Conservation (phyloP, 140 eudicot genomes). For the Stevia rebaudiana region DNA sequence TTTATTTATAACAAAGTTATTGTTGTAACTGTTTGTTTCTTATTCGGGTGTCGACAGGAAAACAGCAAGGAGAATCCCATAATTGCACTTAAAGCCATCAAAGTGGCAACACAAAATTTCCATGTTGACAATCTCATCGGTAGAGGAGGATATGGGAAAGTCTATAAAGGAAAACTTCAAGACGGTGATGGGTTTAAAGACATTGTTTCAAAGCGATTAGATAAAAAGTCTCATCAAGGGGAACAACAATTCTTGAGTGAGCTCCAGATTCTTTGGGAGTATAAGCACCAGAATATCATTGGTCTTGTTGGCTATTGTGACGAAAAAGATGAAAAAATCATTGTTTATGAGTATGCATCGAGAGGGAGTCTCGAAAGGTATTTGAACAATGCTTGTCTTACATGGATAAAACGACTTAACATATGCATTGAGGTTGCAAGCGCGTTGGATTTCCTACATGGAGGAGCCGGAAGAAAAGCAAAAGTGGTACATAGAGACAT, state of each 20-base stretch:
- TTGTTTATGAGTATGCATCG: background rate
- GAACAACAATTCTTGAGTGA: background rate
- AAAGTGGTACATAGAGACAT: background rate
- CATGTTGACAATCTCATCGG: background rate
- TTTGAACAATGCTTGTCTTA: background rate
- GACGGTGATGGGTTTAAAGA: background rate
- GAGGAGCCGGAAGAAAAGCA: background rate
- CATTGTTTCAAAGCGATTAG: background rate
- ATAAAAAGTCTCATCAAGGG: background rate
- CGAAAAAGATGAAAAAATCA: conserved; percentile 1
- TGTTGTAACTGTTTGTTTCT: background rate
- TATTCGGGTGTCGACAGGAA: background rate
- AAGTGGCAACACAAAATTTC: background rate
- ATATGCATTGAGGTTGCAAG: conserved; percentile 2
- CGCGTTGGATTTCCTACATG: background rate
- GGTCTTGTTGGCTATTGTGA: conserved; percentile 7
- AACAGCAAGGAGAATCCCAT: background rate
- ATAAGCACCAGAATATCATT: background rate
- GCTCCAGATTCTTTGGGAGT: background rate
- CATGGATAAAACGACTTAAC: background rate
- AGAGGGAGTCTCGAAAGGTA: background rate
- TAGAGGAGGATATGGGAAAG: background rate
- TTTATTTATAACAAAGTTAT: background rate
- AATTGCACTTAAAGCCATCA: background rate
- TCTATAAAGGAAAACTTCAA: background rate